Evolutionary conservation across 805 yeast genomes (phyloP), one percentile per base, ranked within the genome.

Genomic region (Candida railenensis): DNA sequence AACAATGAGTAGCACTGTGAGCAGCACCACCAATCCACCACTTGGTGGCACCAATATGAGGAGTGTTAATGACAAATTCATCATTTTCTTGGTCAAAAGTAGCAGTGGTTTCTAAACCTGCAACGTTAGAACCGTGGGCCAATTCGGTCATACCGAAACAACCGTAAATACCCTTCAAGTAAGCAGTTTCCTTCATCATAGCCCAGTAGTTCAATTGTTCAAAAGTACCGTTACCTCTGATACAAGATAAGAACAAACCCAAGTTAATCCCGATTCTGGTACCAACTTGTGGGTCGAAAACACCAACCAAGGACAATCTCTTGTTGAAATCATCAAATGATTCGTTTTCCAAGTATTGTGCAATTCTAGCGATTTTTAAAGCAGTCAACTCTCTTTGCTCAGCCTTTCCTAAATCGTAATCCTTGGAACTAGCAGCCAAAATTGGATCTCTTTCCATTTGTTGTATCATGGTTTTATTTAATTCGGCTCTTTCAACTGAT

Each of bases 261-360:
- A 85, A 74, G 71, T 91, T 96, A 46, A 91, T 90, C 37, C 96
- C 96, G 43, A 88, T 66, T 57, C 98, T 80, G 28, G 96, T 90
- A 44, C 82, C 81, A 39, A 87, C 70, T 54, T 83, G 84, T 15
- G 96, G 95, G 64, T 92, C 97, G 51, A 83, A 76, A 38, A 83
- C 71, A 15, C 82, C 81, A 25, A 84, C 64, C 47, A 83, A 53
- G 28, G 82, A 76, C 50, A 85, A 67, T 57, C 91, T 71, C 54
- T 78, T 75, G 61, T 79, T 80, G 61, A 84, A 83, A 34, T 63
- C 67, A 21, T 73, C 71, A 43, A 66, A 65, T 40, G 36, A 28
- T 62, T 64, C 72, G 52, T 43, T 68, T 69, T 79, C 92, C 64
- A 84, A 74, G 61, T 83, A 86, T 34, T 73, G 66, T 4, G 88